Base-by-base conservation (phyloP, 768 basidiomycete species). In the Erythrobasidium yunnanense region DNA sequence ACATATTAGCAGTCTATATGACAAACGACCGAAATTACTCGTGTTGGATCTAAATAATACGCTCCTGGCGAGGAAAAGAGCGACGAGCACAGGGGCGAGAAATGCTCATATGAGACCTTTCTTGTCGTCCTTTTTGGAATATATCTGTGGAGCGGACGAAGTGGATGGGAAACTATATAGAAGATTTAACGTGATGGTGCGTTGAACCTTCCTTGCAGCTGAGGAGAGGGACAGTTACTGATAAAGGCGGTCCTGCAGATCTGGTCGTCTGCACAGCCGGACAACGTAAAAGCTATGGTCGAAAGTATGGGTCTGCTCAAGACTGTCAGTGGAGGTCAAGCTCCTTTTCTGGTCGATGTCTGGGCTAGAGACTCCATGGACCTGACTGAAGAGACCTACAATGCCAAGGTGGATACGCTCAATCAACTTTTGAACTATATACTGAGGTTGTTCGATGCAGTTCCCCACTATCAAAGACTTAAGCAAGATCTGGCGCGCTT, bases 31-130 rank as follows among this genome's bases (percentile, higher is more conserved):
- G 1, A 42, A 51, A 2, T 27, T 69, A 22, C n/a, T 72, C 18
- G 49, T 72, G 18, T 56, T 72, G 18, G 71, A 72, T 32, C 58
- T 72, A 11, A 72, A 72, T 54, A 65, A 72, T 55, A 69, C 68
- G 2, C 55, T 72, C 17, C 54, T 72, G 0, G 66, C 56, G 25
- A 68, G 71, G 4, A 38, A 54, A 3, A 51, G 62, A 25, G 45
- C 68, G 4, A 58, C 60, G 2, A 20, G 18, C 0, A 23, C 11
- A 5, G 68, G 57, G 15, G 45, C 65, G 1, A 65, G 53, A 51
- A 34, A 53, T 11, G 70, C 71, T 18, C 25, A 68, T 23, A 57
- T 54, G 2, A 45, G 71, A 0, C 71, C 71, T 23, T 72, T 68
- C 65, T 62, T 72, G 29, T 30, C 70, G 6, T 49, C 68, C 2